These are phyloP conservation scores for Pueraria montana DNA, from an alignment of 306 rosid species.

Conservation along the genomic window DNA sequence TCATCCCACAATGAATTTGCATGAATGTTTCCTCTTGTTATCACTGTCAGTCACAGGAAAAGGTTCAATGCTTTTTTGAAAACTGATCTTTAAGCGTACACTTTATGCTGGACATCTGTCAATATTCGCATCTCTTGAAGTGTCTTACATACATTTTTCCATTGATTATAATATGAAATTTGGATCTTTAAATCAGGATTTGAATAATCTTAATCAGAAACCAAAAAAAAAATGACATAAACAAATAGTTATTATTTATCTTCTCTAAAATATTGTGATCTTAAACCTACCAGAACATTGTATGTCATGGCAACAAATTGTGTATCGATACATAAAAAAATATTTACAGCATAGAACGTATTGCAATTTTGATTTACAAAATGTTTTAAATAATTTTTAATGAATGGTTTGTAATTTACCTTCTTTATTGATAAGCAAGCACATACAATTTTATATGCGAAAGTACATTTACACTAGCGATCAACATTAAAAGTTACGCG, in stretches of 20 bases:
- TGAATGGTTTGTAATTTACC: not conserved
- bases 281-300: not conserved
- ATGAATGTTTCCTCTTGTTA: not conserved
- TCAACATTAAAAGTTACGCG: constrained; percentile 4
- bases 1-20: not conserved
- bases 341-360: not conserved
- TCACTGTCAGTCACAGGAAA: not conserved
- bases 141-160: not conserved
- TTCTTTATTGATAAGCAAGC: not conserved
- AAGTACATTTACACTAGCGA: not conserved
- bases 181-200: not conserved
- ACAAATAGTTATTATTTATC: not conserved
- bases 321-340: not conserved
- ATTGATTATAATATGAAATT: not conserved
- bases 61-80: not conserved
- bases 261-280: not conserved
- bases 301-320: not conserved
- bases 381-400: not conserved
- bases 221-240: not conserved
- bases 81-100: not conserved
- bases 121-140: not conserved
- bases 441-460: not conserved
- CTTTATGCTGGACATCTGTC: not conserved
- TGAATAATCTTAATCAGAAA: not conserved
- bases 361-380: not conserved